Base-by-base conservation (phyloP, 371 early-diverging fungal genomes). In the Rhizomucor miehei region DNA sequence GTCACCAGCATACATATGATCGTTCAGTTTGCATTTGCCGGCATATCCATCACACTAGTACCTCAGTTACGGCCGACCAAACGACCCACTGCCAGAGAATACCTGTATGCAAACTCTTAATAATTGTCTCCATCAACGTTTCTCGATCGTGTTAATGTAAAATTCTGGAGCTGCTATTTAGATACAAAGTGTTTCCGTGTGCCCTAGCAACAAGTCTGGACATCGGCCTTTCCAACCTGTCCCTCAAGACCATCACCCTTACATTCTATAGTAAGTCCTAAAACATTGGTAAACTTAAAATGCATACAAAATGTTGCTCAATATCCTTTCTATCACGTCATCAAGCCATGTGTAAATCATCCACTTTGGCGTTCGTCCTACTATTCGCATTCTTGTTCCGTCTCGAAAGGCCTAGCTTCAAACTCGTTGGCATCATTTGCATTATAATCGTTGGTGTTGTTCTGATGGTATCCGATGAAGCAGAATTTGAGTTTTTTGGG, bases 331-430 rank as follows among this genome's bases (percentile, higher is more conserved):
- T 57, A 29, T 41, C 12, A 55, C 23, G 4, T 52, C 17, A 24
- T 35, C 35, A 53, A 84, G 85, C 95, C 56, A 93, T 95, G 93
- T 91, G 94, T 68, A 96, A 96, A 68, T 90, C 91, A 11, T 89
- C 89, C 5, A 84, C 89, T 5, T 88, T 92, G 41, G 90, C 92
- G 2, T 95, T 91, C 65, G 91, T 93, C 8, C 72, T 96, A 35
- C 50, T 93, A 21, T 95, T 95, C 60, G 93, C 96, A 2, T 91
- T 93, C 54, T 62, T 90, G 0, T 94, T 96, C 65, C 81, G 82
- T 8, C 72, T 96, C 40, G 95, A 96, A 66, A 75, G 78, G 41
- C 76, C 89, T 1, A 86, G 83, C 3, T 75, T 81, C 69, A 77
- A 68, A 51, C 71, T 95, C 9, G 73, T 86, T 20, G 75, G 68